These are phyloP conservation scores for Linnemannia exigua DNA, from an alignment of 192 early-diverging fungal genomes.

Conservation along the genomic window DNA sequence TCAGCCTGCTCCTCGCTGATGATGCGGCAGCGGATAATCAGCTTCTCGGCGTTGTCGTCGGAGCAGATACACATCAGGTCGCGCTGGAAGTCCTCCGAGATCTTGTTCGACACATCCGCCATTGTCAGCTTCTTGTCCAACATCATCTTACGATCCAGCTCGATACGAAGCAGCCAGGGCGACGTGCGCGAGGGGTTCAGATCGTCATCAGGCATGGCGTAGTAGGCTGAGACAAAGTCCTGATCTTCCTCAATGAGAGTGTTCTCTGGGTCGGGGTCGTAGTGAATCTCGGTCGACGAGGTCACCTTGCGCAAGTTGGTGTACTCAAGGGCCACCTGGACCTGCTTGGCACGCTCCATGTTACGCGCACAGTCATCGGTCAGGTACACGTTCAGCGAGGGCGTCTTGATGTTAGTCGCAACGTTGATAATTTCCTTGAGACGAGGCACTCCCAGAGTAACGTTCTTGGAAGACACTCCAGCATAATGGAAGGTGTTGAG, in stretches of 20 bases:
- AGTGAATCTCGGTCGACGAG: constrained; percentile 92
- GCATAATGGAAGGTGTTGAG: constrained; percentile 99
- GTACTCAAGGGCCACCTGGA: constrained; percentile 91
- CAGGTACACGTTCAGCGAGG: constrained; percentile 84
- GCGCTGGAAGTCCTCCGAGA: constrained; percentile 82
- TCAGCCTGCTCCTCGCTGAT: constrained; percentile 75
- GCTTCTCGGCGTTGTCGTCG: constrained; percentile 92
- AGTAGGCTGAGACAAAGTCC: constrained; percentile 90
- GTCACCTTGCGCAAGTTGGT: constrained; percentile 92
- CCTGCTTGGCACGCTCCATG: constrained; percentile 88
- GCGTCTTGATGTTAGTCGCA: constrained; percentile 96
- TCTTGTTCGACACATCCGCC: constrained; percentile 83
- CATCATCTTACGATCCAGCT: constrained; percentile 85
- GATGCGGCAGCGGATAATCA: constrained; percentile 91
- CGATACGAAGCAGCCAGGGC: constrained; percentile 84
- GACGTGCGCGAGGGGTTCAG: constrained; percentile 70
- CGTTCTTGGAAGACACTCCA: constrained; percentile 97
- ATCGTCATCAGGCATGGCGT: constrained; percentile 86
- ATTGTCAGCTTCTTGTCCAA: constrained; percentile 92
- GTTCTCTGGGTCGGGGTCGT: constrained; percentile 90
- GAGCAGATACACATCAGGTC: constrained; percentile 87
- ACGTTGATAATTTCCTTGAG: constrained; percentile 99
- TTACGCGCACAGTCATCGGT: constrained; percentile 76
- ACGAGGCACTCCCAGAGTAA: constrained; percentile 98
- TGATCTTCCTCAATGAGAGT: constrained; percentile 89